phyloP scores from a whole-genome alignment of 306 rosid genomes.

The Potentilla sterilis region DNA sequence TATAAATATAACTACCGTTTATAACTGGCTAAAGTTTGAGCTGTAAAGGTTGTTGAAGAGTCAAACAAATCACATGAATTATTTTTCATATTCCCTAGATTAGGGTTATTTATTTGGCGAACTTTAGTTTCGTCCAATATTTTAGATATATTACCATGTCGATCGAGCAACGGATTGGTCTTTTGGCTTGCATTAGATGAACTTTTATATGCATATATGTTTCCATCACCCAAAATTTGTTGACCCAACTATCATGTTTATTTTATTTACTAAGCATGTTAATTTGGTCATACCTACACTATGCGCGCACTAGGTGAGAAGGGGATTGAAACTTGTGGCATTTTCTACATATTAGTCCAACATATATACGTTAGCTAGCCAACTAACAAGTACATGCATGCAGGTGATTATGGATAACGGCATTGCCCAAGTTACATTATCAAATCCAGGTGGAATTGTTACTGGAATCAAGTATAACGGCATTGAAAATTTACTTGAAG shows the following conservation, averaged over 20 bases:
- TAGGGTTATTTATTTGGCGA: too few relatives aligned
- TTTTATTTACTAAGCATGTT: not conserved
- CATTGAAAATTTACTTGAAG: constrained; percentile 71
- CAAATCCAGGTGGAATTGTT: constrained; percentile 72
- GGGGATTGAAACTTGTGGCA: too few relatives aligned
- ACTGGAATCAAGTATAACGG: constrained; percentile 59
- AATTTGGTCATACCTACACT: not conserved
- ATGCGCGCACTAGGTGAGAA: not conserved
- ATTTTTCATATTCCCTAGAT: too few relatives aligned
- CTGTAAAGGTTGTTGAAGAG: too few relatives aligned
- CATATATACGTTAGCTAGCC: too few relatives aligned
- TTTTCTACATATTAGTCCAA: too few relatives aligned
- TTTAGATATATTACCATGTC: not conserved
- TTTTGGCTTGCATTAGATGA: not conserved
- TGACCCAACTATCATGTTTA: not conserved
- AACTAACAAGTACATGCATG: not conserved
- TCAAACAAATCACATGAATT: too few relatives aligned
- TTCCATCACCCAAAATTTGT: not conserved
- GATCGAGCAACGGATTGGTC: not conserved
- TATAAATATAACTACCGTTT: too few relatives aligned
- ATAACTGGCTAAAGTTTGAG: too few relatives aligned
- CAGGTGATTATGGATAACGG: constrained; percentile 87
- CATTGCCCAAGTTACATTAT: constrained; percentile 58
- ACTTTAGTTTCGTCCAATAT: not conserved
- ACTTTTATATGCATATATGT: not conserved